Base-by-base conservation (phyloP, 129 eudicot species). In the Chrysanthemum lavandulifolium region DNA sequence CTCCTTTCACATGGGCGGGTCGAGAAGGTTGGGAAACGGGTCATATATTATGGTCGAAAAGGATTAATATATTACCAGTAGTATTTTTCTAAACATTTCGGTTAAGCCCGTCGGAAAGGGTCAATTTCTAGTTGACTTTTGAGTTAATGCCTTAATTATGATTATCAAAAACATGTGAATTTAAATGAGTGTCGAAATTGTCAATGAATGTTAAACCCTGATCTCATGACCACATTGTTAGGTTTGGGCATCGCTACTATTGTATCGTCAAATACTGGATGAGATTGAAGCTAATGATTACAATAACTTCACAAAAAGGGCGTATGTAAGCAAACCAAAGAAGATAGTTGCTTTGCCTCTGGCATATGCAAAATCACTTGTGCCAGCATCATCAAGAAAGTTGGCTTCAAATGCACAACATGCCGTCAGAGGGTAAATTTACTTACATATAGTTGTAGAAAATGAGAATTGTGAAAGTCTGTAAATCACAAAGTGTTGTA, bases 211-310 rank as follows among this genome's bases (percentile, higher is more conserved):
- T 25, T 16, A 2, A 18, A 29, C 25, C 4, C 13, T 36, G 13
- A 15, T 14, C 60, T 75, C 8, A 7, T 33, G 69, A 59, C 13
- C 74, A 67, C 14, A 2, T 54, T 48, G 48, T 0, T 49, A 94
- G 98, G 99, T 94, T 52, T 90, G 96, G 99, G 99, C 99, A 64
- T 90, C 99, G 15, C 58, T 94, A 87, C 73, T 90, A 61, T 73
- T 90, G 69, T 94, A 94, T 68, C 88, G 96, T 0, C 86, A 94
- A 64, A 94, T 94, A 79, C 33, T 94, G 59, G 99, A 94, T 59
- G 97, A 94, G 79, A 94, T 94, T 50, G 97, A 94, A 84, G 97
- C 96, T 0, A 94, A 94, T 33, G 99, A 90, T 75, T 94, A 90
- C 75, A 90, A 94, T 74, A 94, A 90, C 76, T 94, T 94, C 85